Base-by-base conservation (phyloP, 2,329 filamentous ascomycete genomes). In the Daldinia sp. region DNA sequence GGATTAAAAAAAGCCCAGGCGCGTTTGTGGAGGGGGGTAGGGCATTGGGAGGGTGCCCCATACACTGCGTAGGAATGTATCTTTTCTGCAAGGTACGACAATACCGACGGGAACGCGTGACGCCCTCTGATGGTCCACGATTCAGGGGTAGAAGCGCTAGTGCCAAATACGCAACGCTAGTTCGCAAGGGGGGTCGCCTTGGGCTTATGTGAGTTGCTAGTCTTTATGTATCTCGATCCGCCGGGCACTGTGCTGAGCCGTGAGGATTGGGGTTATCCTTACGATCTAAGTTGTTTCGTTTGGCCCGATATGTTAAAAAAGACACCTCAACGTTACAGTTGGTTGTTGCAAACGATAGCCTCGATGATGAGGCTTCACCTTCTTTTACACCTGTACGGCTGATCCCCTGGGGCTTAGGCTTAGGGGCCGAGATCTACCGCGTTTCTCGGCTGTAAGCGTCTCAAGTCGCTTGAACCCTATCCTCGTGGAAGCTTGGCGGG, bases 11-110 rank as follows among this genome's bases (percentile, higher is more conserved):
- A 54, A 46, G 39, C 33, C 35, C 63, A 61, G 10, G 57, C 61
- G 73, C 60, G 74, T 72, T 74, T 72, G 66, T 74, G 70, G 67
- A 73, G 70, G 67, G 73, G 70, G 67, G 50, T 71, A 60, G 51
- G 33, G 51, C 33, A 54, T 54, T 20, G 18, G 28, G 51, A 26
- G 33, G 12, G 26, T 26, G 18, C 46, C n/a, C 6, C 23, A 20
- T 51, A 37, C 37, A 35, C 18, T 41, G 10, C 12, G 59, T 68
- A 63, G 72, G 67, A 61, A 67, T 67, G 58, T 58, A 67, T 69
- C 39, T 51, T 50, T 63, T 46, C 73, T 76, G 73, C 73, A 74
- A 74, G 73, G 54, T 57, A 57, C 54, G 35, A 33, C 54, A 46
- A 33, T 44, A 48, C 35, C 28, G 37, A 62, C 41, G 58, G 61